phyloP scores from a whole-genome alignment of 2,329 filamentous ascomycete genomes.

The Fusarium sp. region DNA sequence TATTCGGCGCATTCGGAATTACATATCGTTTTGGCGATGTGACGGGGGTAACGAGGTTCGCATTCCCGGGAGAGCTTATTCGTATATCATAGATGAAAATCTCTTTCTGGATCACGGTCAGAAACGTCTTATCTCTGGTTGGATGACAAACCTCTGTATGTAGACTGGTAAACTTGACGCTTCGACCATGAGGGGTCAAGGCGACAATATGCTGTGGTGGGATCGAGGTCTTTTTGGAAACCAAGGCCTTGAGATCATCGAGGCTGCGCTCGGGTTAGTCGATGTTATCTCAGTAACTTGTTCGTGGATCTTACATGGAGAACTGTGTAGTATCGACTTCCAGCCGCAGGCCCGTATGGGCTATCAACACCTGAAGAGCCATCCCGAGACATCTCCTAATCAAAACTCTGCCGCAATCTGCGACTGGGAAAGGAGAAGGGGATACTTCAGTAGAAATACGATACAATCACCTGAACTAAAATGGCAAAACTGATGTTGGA shows the following conservation, averaged over 20 bases:
- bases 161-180: constrained; percentile 83
- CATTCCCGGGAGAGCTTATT: constrained; percentile 67
- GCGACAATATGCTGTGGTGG: constrained; percentile 84
- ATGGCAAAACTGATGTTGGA: constrained; percentile 23
- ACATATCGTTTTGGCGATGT: constrained; percentile 68
- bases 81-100: constrained; percentile 93
- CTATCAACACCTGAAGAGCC: constrained; percentile 91
- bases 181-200: constrained; percentile 86
- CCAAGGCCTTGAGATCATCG: constrained; percentile 87
- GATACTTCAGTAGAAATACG: constrained; percentile 30
- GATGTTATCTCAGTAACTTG: background rate
- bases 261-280: constrained; percentile 64
- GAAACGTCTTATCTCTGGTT: constrained; percentile 12
- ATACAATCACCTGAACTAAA: constrained; percentile 26
- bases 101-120: constrained; percentile 72
- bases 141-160: constrained; percentile 75
- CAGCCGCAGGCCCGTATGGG: constrained; percentile 91
- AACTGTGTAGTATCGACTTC: constrained; percentile 82
- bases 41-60: constrained; percentile 62
- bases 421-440: constrained; percentile 36
- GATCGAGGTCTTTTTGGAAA: constrained; percentile 80
- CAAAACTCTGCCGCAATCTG: constrained; percentile 48
- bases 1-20: constrained; percentile 80
- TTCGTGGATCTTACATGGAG: constrained; percentile 67
- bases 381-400: constrained; percentile 73